Conservation (phyloP, 2,329 filamentous ascomycete genomes). For the Zymoseptoria ardabiliae region DNA sequence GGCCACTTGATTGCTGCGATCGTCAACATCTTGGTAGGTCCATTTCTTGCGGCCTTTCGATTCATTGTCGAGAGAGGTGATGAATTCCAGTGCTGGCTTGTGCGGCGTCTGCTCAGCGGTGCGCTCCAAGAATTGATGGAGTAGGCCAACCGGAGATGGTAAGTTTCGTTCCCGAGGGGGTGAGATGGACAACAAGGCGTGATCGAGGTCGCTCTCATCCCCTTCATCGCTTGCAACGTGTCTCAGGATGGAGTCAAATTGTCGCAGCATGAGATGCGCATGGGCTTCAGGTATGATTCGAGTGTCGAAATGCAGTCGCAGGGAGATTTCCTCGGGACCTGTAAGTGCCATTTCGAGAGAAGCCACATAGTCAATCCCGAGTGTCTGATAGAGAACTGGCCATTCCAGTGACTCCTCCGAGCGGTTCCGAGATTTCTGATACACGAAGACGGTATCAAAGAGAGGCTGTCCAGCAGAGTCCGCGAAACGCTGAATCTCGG, state of each 20-base stretch:
- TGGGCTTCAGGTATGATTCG: constrained; percentile 62
- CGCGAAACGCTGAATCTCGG: constrained; percentile 65
- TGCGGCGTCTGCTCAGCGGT: constrained; percentile 51
- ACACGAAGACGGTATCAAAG: constrained; percentile 81
- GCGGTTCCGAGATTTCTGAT: constrained; percentile 51
- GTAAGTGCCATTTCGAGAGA: constrained; percentile 70
- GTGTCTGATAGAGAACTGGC: constrained; percentile 57
- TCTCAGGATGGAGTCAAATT: constrained; percentile 62
- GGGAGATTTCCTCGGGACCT: constrained; percentile 41
- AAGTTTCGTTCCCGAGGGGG: constrained; percentile 55
- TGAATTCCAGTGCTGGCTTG: constrained; percentile 66
- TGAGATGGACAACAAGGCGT: constrained; percentile 47
- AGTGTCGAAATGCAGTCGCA: constrained; percentile 60
- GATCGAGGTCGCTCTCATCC: not conserved
- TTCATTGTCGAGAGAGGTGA: constrained; percentile 39
- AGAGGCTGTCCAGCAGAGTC: constrained; percentile 57
- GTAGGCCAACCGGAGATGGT: constrained; percentile 49
- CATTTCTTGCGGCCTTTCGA: constrained; percentile 49
- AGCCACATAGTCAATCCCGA: constrained; percentile 67
- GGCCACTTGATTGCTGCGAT: constrained; percentile 65
- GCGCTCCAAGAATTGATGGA: constrained; percentile 73
- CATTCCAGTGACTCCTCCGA: constrained; percentile 41
- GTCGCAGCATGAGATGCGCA: constrained; percentile 57
- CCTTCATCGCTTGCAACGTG: constrained; percentile 41
- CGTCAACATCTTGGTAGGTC: constrained; percentile 68